Evolutionary conservation across 306 rosid species (phyloP).

Genomic region (Vigna unguiculata): DNA sequence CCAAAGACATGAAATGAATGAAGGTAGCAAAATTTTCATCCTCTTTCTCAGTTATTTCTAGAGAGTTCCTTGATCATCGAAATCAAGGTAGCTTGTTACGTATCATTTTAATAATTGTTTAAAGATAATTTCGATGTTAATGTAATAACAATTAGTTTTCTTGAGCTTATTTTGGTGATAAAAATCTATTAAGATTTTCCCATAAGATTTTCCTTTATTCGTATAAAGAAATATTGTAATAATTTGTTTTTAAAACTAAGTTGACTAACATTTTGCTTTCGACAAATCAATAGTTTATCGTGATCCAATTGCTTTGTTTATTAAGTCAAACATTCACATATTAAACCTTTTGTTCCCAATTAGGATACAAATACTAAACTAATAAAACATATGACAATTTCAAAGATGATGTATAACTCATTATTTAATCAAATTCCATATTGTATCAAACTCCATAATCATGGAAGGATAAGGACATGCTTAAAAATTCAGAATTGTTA

Average conservation of each 20-base stretch:
- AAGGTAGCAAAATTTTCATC: no score
- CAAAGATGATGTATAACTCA: slow-evolving; percentile 6
- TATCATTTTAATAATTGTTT: background rate
- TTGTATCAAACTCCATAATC: background rate
- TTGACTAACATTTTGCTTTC: slow-evolving; percentile 25
- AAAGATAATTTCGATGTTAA: background rate
- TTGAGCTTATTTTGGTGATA: background rate
- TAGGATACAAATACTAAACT: slow-evolving; percentile 31
- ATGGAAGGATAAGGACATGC: background rate
- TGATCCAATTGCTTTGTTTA: background rate
- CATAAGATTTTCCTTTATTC: background rate
- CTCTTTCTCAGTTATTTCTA: no score
- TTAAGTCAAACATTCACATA: slow-evolving; percentile 1
- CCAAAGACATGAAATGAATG: no score
- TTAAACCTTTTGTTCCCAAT: slow-evolving; percentile 27
- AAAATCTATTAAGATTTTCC: background rate
- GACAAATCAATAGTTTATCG: slow-evolving; percentile 23
- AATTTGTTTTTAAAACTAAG: background rate
- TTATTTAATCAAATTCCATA: background rate
- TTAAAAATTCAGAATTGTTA: background rate
- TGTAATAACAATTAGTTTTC: background rate
- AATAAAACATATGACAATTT: slow-evolving; percentile 14
- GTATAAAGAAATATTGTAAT: background rate
- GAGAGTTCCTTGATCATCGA: no score
- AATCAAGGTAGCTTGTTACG: no score